These are phyloP conservation scores for Paraphoma chrysanthemicola DNA, from an alignment of 2,329 filamentous ascomycete genomes.

Conservation along the genomic window DNA sequence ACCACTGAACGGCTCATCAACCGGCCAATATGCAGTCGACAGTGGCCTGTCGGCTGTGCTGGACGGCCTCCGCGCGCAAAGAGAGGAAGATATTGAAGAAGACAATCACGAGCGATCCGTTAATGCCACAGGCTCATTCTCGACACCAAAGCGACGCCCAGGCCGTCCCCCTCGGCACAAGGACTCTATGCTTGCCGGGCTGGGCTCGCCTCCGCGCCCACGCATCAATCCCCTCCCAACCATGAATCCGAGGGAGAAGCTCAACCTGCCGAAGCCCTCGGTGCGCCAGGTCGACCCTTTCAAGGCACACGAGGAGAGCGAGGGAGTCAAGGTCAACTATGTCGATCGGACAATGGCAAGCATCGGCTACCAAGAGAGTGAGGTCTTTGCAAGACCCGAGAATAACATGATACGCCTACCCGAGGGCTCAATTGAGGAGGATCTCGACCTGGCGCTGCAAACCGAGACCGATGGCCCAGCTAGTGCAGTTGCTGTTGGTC, in stretches of 20 bases:
- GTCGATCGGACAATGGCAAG: constrained; percentile 97
- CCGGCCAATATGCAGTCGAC: constrained; percentile 41
- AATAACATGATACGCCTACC: constrained; percentile 70
- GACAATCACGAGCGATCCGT: constrained; percentile 4
- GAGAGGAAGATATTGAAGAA: constrained; percentile 35
- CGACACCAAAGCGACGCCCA: constrained; percentile 62
- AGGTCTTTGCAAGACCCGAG: constrained; percentile 82
- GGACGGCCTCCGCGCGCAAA: constrained; percentile 44
- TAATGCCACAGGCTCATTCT: constrained; percentile 27
- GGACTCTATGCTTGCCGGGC: constrained; percentile 66
- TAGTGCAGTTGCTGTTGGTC: constrained; percentile 65
- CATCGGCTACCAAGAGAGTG: constrained; percentile 94
- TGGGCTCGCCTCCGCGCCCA: constrained; percentile 65
- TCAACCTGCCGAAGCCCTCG: constrained; percentile 78
- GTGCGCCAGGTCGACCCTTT: constrained; percentile 83
- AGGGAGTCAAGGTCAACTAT: constrained; percentile 84
- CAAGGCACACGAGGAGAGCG: constrained; percentile 81
- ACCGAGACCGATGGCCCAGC: constrained; percentile 66
- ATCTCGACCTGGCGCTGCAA: constrained; percentile 64
- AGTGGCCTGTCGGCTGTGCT: constrained; percentile 43
- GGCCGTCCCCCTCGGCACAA: constrained; percentile 70
- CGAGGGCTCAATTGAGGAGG: constrained; percentile 69
- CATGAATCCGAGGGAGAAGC: constrained; percentile 79
- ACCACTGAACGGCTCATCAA: constrained; percentile 37
- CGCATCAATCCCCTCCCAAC: constrained; percentile 79